A percentile compares a stretch with the other conserved stretches of the same genome.
phyloP scores from a whole-genome alignment of 1,284 basidiomycete species.

The Fistulina hepatica region DNA sequence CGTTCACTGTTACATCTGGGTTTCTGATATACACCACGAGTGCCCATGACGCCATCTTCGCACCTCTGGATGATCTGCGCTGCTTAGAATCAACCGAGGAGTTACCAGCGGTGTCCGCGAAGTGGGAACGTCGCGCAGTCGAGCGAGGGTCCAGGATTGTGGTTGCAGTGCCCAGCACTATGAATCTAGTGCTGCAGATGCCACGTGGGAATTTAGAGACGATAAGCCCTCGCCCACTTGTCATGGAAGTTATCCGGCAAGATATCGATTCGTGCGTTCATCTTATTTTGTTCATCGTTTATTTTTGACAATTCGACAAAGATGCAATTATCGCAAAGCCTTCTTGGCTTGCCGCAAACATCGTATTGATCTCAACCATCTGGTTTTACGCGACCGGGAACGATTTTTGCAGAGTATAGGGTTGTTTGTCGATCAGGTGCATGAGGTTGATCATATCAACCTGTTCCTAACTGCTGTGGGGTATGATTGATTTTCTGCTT shows the following conservation, averaged over 20 bases:
- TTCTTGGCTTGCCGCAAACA: slow-evolving; percentile 90
- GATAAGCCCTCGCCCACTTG: slow-evolving; percentile 85
- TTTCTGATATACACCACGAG: slow-evolving; percentile 85
- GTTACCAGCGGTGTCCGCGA: slow-evolving; percentile 5
- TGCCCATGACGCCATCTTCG: slow-evolving; percentile 74
- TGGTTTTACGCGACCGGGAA: slow-evolving; percentile 70
- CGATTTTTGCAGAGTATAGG: slow-evolving; percentile 58
- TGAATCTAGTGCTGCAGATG: slow-evolving; percentile 94
- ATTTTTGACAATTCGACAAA: slow-evolving; percentile 18
- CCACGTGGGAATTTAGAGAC: slow-evolving; percentile 96
- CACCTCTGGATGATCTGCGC: slow-evolving; percentile 38
- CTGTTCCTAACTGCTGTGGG: slow-evolving; percentile 83
- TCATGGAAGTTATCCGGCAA: slow-evolving; percentile 70
- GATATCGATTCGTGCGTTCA: slow-evolving; percentile 61
- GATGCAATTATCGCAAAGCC: slow-evolving; percentile 70
- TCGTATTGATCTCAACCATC: slow-evolving; percentile 81
- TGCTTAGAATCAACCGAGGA: too few relatives aligned
- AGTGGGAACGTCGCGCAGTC: slow-evolving; percentile 66
- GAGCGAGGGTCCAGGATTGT: slow-evolving; percentile 86
- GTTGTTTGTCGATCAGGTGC: slow-evolving; percentile 75
- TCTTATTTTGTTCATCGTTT: slow-evolving; percentile 6
- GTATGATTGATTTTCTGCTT: slow-evolving; percentile 31
- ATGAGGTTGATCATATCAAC: slow-evolving; percentile 88
- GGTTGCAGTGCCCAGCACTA: slow-evolving; percentile 72
- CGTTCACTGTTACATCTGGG: slow-evolving; percentile 69